Percentiles rank a stretch among this genome's conserved stretches.
phyloP scores from a whole-genome alignment of 306 rosid species.

The Glycine soja region DNA sequence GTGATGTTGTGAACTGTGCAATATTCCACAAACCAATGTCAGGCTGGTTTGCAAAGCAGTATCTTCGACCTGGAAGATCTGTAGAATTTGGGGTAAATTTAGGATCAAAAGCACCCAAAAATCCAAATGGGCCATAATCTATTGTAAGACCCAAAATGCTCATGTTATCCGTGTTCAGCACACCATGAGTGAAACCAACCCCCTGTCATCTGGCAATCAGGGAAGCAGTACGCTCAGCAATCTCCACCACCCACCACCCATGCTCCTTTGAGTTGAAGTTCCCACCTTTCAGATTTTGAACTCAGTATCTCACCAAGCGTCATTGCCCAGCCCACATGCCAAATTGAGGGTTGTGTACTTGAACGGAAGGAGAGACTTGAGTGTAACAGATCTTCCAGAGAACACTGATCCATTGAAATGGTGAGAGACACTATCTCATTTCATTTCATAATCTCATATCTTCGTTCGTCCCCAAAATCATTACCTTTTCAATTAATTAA shows the following conservation, averaged over 20 bases:
- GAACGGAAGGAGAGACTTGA: conserved; percentile 72
- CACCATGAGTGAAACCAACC: conserved; percentile 98
- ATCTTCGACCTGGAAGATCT: conserved; percentile 98
- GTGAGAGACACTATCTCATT: too few species aligned
- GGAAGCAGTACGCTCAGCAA: conserved; percentile 96
- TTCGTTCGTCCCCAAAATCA: too few species aligned
- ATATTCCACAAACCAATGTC: conserved; percentile 97
- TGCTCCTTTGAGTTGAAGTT: conserved; percentile 97
- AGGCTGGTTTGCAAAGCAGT: conserved; percentile 98
- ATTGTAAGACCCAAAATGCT: conserved; percentile 97
- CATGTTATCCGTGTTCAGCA: conserved; percentile 98
- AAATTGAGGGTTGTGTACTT: conserved; percentile 86
- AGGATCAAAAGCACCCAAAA: conserved; percentile 99
- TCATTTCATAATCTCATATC: too few species aligned
- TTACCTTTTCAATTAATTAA: too few species aligned
- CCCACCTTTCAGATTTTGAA: conserved; percentile 90
- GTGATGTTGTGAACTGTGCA: conserved; percentile 76
- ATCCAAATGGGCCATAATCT: conserved; percentile 98
- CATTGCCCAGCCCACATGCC: conserved; percentile 99
- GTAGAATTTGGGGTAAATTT: conserved; percentile 94
- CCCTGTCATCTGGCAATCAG: conserved; percentile 97
- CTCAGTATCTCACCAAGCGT: conserved; percentile 90
- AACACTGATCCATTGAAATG: too few species aligned
- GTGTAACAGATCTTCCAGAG: conserved; percentile 78
- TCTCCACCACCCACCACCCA: conserved; percentile 91